Base-by-base conservation (phyloP, 192 early-diverging fungal genomes). In the Podila horticola region DNA sequence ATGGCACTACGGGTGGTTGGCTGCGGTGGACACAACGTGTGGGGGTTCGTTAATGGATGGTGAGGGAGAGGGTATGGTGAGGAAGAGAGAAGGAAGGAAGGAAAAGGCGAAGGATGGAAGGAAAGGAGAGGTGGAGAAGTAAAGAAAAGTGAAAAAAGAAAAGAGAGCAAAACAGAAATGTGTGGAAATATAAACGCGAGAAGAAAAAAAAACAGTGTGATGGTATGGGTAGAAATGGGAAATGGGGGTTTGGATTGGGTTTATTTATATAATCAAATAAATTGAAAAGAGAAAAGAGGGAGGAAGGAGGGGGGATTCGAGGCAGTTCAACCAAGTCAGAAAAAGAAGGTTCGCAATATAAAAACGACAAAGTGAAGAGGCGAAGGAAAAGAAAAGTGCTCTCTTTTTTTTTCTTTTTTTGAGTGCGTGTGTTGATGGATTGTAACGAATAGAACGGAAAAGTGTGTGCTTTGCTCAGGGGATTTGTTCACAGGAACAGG, bases 1-100 rank as follows among this genome's bases (percentile, higher is more conserved):
- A 52, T 52, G 50, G 50, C 17, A n/a, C 17, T 17, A 52, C n/a
- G 50, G 50, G n/a, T 52, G 50, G 50, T 52, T 36, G 50, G 50
- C n/a, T 52, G 50, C 50, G 50, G 50, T 52, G 50, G 50, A 52
- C 50, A 52, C 50, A 52, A 52, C 50, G 50, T 52, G 50, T n/a
- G 50, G 50, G 50, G 50, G 19, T 52, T 52, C 50, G 50, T 52
- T 52, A 52, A 52, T n/a, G 17, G 50, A 52, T 52, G 17, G 50
- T 52, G 50, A 52, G 20, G 17, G 50, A 20, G 50, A 52, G 17
- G 17, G 50, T 52, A 22, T 36, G 50, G 17, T 52, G 50, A n/a
- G 2, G 50, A 19, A n/a, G 50, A 52, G 19, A 17, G 50, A 9
- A 9, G 19, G 50, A 52, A 9, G 50, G 50, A 52, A 10, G 50